A percentile compares a stretch with the other conserved stretches of the same genome.
phyloP scores from a whole-genome alignment of 257 asterid genomes.

The Osmanthus fragrans region DNA sequence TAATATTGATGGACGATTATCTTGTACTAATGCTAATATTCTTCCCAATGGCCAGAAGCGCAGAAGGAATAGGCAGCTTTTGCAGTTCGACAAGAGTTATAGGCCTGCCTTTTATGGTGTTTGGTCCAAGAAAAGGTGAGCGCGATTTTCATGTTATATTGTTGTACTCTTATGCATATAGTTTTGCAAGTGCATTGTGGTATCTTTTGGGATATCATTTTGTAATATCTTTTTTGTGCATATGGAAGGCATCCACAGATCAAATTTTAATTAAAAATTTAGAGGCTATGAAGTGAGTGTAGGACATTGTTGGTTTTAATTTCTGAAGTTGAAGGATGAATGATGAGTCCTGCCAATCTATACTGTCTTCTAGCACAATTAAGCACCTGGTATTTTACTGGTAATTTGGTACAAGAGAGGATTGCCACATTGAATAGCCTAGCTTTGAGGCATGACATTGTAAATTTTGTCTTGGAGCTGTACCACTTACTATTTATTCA shows the following conservation, averaged over 20 bases:
- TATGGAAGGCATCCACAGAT: neutral
- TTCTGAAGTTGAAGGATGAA: neutral
- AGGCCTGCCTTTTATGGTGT: constrained; percentile 97
- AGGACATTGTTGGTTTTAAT: neutral
- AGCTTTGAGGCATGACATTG: neutral
- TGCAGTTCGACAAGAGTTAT: constrained; percentile 88
- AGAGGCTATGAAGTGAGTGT: neutral
- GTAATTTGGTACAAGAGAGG: neutral
- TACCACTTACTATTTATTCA: neutral
- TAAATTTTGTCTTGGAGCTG: neutral
- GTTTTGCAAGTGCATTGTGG: neutral
- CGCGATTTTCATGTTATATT: neutral
- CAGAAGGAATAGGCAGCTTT: constrained; percentile 49
- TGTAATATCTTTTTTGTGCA: neutral
- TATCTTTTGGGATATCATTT: neutral
- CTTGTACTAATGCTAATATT: constrained; percentile 31
- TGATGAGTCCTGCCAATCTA: neutral
- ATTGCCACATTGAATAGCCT: too few species aligned
- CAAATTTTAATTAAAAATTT: neutral
- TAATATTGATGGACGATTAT: constrained; percentile 29
- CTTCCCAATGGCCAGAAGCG: constrained; percentile 33
- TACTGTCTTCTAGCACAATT: neutral
- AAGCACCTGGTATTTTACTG: neutral
- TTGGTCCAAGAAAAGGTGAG: constrained; percentile 77
- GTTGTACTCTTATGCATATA: neutral